phyloP scores from a whole-genome alignment of 2,329 filamentous ascomycete genomes.

The Penicillium aurantiogriseum region DNA sequence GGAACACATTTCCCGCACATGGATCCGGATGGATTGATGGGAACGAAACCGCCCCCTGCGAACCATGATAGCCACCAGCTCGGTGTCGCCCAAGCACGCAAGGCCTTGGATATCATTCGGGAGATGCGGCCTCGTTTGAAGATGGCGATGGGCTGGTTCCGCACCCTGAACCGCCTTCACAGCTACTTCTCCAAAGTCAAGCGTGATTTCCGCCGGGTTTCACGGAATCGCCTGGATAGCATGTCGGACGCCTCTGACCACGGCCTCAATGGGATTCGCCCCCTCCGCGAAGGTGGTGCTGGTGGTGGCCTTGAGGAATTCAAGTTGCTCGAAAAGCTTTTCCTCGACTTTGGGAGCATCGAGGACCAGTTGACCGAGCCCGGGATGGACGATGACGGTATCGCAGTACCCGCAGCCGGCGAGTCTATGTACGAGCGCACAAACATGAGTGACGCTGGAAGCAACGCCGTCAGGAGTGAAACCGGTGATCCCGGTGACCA shows the following conservation, averaged over 20 bases:
- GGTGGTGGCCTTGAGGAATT: slow-evolving; percentile 40
- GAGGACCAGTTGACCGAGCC: slow-evolving; percentile 41
- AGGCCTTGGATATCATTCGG: slow-evolving; percentile 40
- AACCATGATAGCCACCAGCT: slow-evolving; percentile 28
- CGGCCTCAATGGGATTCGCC: slow-evolving; percentile 30
- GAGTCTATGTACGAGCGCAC: slow-evolving; percentile 31
- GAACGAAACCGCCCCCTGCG: slow-evolving; percentile 28
- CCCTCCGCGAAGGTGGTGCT: slow-evolving; percentile 33
- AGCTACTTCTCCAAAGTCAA: slow-evolving; percentile 43
- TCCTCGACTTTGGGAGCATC: slow-evolving; percentile 40
- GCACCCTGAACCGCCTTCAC: slow-evolving; percentile 44
- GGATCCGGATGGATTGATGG: slow-evolving; percentile 53
- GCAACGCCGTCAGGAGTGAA: slow-evolving; percentile 43
- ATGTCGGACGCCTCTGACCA: slow-evolving; percentile 30
- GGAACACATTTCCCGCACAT: slow-evolving; percentile 56
- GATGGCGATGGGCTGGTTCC: slow-evolving; percentile 46
- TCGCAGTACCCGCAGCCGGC: slow-evolving; percentile 19
- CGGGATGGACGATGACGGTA: slow-evolving; percentile 35
- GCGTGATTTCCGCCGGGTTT: slow-evolving; percentile 37
- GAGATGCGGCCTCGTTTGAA: slow-evolving; percentile 42
- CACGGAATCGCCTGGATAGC: slow-evolving; percentile 32
- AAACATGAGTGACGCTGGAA: slow-evolving; percentile 40
- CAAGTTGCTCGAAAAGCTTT: slow-evolving; percentile 43
- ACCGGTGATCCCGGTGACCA: slow-evolving; percentile 34
- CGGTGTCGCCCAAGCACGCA: slow-evolving; percentile 37